phyloP scores from a whole-genome alignment of 73 alveolate genomes.

The Paramecium primaurelia region DNA sequence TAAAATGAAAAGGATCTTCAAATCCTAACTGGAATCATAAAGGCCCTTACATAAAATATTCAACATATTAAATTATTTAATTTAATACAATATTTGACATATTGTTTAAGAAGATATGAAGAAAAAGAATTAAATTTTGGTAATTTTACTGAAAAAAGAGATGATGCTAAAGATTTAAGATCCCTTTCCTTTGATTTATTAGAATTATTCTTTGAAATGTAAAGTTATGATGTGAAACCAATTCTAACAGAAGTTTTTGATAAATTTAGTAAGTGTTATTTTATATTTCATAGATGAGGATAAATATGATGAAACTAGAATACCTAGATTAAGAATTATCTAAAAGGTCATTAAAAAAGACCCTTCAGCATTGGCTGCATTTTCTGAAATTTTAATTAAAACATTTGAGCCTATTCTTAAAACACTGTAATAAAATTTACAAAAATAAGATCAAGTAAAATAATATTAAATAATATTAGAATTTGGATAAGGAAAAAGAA shows the following conservation, averaged over 20 bases:
- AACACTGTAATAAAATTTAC: neutral
- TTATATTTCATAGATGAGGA: neutral
- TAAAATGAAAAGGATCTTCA: neutral
- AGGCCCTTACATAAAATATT: neutral
- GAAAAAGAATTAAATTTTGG: constrained; percentile 48
- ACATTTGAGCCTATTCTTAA: neutral
- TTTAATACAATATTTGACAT: neutral
- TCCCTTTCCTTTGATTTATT: constrained; percentile 29
- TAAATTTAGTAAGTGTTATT: neutral
- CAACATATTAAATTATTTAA: neutral
- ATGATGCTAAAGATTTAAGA: constrained; percentile 46
- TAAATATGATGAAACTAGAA: constrained; percentile 31
- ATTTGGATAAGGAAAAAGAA: constrained; percentile 4
- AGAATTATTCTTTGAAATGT: neutral
- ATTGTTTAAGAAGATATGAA: neutral
- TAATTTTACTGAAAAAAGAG: constrained; percentile 22
- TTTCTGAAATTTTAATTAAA: neutral
- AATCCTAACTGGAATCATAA: neutral
- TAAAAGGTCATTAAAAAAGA: neutral
- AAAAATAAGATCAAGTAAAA: neutral
- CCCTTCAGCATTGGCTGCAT: neutral
- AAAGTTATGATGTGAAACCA: neutral
- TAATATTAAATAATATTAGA: neutral
- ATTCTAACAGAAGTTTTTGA: neutral
- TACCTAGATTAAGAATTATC: neutral